Evolutionary conservation across 208 protist species (phyloP).

Genomic region (Leishmania mexicana): DNA sequence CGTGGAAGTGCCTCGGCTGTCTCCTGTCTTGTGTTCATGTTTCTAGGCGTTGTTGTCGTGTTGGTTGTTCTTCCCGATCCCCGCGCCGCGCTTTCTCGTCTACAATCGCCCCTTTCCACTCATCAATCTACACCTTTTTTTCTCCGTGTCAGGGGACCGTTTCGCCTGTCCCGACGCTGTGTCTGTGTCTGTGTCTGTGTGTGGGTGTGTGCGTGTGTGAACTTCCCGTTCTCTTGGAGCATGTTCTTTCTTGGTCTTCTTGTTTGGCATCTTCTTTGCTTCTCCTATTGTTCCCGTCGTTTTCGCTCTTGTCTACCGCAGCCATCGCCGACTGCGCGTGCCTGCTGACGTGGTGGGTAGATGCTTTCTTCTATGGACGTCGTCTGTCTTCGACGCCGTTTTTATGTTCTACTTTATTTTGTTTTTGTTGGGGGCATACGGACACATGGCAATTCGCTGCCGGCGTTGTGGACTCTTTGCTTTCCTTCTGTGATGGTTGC

Average conservation of each 20-base stretch:
- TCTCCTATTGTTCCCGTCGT: not conserved
- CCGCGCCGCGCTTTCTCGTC: not conserved
- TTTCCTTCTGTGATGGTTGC: not conserved
- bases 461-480: not conserved
- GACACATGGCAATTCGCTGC: not conserved
- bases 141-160: not conserved
- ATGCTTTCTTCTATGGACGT: not conserved
- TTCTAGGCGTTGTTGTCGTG: not conserved
- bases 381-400: not conserved
- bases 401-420: not conserved
- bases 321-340: not conserved
- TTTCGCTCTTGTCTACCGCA: not conserved
- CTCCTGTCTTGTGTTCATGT: not conserved
- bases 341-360: not conserved
- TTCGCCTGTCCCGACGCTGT: not conserved
- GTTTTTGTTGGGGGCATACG: not conserved
- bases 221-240: not conserved
- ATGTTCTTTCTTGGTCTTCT: not conserved
- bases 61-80: constrained; percentile 7
- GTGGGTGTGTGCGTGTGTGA: not conserved
- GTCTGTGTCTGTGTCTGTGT: not conserved
- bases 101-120: not conserved
- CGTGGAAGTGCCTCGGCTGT: not conserved
- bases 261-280: not conserved
- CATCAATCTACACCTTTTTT: not conserved